Evolutionary conservation across 768 basidiomycete species (phyloP), one percentile per base, ranked within the genome.

Genomic region (Leucogyrophana mollusca): DNA sequence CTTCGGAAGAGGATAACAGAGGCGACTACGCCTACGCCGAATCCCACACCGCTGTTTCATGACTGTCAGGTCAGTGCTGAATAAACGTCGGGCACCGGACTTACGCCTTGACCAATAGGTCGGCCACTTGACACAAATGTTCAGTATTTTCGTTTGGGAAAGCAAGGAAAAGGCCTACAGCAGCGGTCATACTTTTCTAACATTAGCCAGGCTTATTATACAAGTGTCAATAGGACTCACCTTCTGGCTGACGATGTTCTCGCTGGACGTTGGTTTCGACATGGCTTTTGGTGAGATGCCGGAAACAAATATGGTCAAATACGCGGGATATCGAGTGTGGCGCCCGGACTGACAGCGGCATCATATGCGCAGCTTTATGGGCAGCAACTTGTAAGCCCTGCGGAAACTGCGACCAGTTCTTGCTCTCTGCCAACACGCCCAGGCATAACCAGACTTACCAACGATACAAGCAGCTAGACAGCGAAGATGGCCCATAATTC

Each of bases 1-100:
- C 93, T 82, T 67, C 83, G 84, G 82, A 95, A 94, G 66, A 94
- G 75, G 55, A 95, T 80, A 53, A 94, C 93, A 32, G 90, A 93
- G 34, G 86, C 83, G 49, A 94, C 80, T 52, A 95, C 88, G 51
- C 93, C 93, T 30, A 80, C 84, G 59, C 91, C 83, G 67, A 95
- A 90, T 45, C 93, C 93, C 49, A 94, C 80, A 41, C 90, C 90
- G 43, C 90, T 93, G 65, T 16, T 50, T 41, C 27, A 20, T 8
- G 10, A 6, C 41, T 21, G 47, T 61, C 43, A 58, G 53, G 47
- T 23, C 50, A 33, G 25, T 22, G 4, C 27, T 40, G 7, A 14
- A 35, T 13, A 34, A 4, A 27, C 10, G 14, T 27, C 22, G 11
- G 39, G 39, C 40, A 23, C 13, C 7, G 16, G 32, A 76, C 83